These are phyloP conservation scores for Aspergillus baeticus DNA, from an alignment of 495 filamentous ascomycete species.

Conservation along the genomic window DNA sequence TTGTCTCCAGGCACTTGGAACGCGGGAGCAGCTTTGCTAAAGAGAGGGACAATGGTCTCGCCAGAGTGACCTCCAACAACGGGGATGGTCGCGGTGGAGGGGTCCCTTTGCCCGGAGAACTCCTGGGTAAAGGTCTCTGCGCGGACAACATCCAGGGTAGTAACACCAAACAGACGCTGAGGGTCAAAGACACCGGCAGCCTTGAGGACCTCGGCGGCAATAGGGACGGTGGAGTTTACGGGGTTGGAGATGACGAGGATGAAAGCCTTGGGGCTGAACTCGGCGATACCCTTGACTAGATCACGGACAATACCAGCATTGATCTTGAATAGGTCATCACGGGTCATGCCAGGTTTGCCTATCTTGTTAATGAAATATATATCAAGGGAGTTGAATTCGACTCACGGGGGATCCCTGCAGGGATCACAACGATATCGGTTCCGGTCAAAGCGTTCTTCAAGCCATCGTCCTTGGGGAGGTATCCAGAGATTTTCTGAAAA, in stretches of 20 bases:
- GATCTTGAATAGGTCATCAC: conserved; percentile 98
- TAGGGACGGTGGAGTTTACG: conserved; percentile 98
- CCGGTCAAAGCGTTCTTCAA: conserved; percentile 84
- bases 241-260: conserved; percentile 98
- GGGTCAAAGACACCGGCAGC: conserved; percentile 87
- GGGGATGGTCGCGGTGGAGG: conserved; percentile 77
- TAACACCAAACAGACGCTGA: conserved; percentile 94
- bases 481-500: conserved; percentile 86
- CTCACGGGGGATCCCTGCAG: conserved; percentile 95
- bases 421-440: conserved; percentile 93
- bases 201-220: conserved; percentile 95
- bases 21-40: conserved; percentile 81
- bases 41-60: conserved; percentile 95
- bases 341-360: conserved; percentile 99
- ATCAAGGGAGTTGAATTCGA: conserved; percentile 14
- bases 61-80: conserved; percentile 97
- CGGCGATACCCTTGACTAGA: conserved; percentile 79
- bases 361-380: neutral
- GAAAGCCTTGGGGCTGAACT: conserved; percentile 86
- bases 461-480: conserved; percentile 86
- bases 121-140: conserved; percentile 94
- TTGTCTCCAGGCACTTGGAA: conserved; percentile 83
- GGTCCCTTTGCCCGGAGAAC: conserved; percentile 76
- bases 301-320: conserved; percentile 93
- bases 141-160: conserved; percentile 95